phyloP scores from a whole-genome alignment of 371 early-diverging fungal species.

The Mortierella sp. region DNA sequence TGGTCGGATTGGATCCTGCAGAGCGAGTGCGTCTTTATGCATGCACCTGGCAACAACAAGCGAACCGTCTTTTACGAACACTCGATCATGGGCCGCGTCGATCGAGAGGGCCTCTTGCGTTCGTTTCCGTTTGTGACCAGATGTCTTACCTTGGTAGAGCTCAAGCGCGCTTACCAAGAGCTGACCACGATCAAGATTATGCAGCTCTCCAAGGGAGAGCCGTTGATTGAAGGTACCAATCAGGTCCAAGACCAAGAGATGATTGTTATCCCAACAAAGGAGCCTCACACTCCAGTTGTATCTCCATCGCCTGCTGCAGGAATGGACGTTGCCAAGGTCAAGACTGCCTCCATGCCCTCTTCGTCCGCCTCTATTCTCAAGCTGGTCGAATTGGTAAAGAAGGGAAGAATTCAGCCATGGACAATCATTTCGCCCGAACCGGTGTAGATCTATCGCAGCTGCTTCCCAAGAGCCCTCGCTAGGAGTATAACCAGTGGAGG shows the following conservation, averaged over 20 bases:
- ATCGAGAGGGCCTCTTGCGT: conserved; percentile 62
- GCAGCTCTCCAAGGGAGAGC: conserved; percentile 48
- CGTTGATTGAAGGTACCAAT: conserved; percentile 64
- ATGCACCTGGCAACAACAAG: conserved; percentile 76
- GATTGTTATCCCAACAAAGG: conserved; percentile 27
- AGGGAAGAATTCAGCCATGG: conserved; percentile 65
- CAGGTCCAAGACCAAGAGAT: conserved; percentile 58
- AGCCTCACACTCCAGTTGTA: neutral
- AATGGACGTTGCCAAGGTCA: neutral
- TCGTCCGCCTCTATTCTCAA: conserved; percentile 17
- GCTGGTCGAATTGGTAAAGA: conserved; percentile 61
- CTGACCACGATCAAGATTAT: conserved; percentile 70
- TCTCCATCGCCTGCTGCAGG: neutral
- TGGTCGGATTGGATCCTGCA: conserved; percentile 74
- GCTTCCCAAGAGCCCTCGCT: conserved; percentile 63
- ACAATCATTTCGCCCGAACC: conserved; percentile 52
- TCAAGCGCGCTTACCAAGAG: conserved; percentile 63
- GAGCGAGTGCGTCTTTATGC: conserved; percentile 73
- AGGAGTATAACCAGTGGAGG: conserved; percentile 55
- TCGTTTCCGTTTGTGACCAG: conserved; percentile 83
- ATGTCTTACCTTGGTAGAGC: conserved; percentile 79
- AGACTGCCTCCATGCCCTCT: neutral
- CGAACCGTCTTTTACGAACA: conserved; percentile 72
- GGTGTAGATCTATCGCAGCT: conserved; percentile 28
- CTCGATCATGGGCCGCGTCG: conserved; percentile 63